Conservation (phyloP, 2,329 filamentous ascomycete species). For the Claviceps purpurea region DNA sequence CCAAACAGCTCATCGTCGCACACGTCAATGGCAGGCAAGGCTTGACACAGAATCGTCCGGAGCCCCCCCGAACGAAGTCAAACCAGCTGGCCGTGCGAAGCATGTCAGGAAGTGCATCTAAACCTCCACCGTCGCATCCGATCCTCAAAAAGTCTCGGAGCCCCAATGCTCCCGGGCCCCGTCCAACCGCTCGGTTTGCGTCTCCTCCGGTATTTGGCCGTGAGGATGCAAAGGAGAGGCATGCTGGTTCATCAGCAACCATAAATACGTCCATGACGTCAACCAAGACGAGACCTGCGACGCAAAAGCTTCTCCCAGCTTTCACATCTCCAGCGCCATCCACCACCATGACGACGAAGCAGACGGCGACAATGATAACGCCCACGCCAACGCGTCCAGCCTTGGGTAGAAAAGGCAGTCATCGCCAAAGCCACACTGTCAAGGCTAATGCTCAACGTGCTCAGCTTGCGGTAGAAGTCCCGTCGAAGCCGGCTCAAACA, state of each 20-base stretch:
- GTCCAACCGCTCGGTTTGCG: conserved; percentile 48
- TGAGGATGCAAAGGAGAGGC: conserved; percentile 20
- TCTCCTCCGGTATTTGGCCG: conserved; percentile 38
- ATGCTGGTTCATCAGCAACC: conserved; percentile 28
- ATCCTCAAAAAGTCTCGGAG: conserved; percentile 47
- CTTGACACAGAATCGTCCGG: conserved; percentile 7
- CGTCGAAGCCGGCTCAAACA: conserved; percentile 9
- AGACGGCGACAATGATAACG: not conserved
- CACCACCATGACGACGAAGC: conserved; percentile 8
- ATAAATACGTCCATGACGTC: conserved; percentile 23
- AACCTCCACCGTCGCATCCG: conserved; percentile 37
- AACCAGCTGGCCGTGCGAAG: conserved; percentile 12
- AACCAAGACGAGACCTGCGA: conserved; percentile 9
- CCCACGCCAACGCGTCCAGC: conserved; percentile 28
- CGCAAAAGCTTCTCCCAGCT: conserved; percentile 31
- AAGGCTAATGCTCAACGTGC: not conserved
- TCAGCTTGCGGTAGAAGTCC: not conserved
- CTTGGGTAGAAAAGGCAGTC: conserved; percentile 32
- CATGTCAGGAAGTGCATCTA: conserved; percentile 28
- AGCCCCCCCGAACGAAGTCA: conserved; percentile 6
- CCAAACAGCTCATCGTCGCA: conserved; percentile 16
- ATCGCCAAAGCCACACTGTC: conserved; percentile 27
- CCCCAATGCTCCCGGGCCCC: conserved; percentile 37
- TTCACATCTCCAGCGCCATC: conserved; percentile 15
- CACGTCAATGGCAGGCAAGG: conserved; percentile 9